Evolutionary conservation across 306 rosid species (phyloP).

Genomic region (Quercus agrifolia): DNA sequence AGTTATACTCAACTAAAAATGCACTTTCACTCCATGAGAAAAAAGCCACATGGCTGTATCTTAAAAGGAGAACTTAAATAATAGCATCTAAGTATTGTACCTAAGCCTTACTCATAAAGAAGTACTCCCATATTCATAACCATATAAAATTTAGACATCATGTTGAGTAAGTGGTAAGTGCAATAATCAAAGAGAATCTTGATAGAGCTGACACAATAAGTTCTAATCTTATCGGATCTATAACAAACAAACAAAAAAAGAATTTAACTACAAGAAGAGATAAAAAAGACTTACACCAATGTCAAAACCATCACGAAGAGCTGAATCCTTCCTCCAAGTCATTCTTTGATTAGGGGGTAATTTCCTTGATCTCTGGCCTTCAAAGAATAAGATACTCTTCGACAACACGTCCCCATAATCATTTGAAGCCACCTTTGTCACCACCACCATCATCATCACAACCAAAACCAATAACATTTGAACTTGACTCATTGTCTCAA

Average conservation of each 20-base stretch:
- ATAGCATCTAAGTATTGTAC: too few species aligned
- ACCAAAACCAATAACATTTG: neutral
- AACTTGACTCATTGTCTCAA: neutral
- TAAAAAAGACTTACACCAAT: neutral
- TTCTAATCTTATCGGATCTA: too few species aligned
- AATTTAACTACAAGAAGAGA: too few species aligned
- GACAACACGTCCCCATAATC: slow-evolving; percentile 44
- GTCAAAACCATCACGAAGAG: slow-evolving; percentile 38
- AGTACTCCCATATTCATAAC: too few species aligned
- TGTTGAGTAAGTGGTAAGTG: too few species aligned
- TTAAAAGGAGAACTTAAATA: fast-evolving
- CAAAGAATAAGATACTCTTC: slow-evolving; percentile 55
- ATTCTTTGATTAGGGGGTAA: slow-evolving; percentile 47
- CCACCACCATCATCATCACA: neutral
- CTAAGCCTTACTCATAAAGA: fast-evolving
- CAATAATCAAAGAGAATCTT: too few species aligned
- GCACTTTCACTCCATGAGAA: too few species aligned
- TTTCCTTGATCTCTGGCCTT: slow-evolving; percentile 58
- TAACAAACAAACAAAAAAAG: too few species aligned
- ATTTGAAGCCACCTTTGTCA: slow-evolving; percentile 15
- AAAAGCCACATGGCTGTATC: too few species aligned
- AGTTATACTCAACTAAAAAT: too few species aligned
- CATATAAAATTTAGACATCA: too few species aligned
- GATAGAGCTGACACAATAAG: too few species aligned
- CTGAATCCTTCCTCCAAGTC: slow-evolving; percentile 53